Evolutionary conservation across 495 filamentous ascomycete species (phyloP).

Genomic region (Echria macrotheca): DNA sequence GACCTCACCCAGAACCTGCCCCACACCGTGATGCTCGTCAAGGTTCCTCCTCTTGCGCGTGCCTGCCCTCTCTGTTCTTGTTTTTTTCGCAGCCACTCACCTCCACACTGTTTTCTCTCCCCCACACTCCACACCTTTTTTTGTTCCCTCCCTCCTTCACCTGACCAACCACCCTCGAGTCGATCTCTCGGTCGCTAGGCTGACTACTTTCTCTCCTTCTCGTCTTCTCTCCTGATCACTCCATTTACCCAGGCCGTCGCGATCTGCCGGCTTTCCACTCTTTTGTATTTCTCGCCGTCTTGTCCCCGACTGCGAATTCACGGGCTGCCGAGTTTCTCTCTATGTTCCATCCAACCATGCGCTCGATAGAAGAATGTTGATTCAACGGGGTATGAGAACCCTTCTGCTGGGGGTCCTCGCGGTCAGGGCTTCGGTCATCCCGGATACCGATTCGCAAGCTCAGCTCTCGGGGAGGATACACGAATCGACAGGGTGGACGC

Average conservation of each 20-base stretch:
- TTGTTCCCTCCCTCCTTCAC: conserved; percentile 4
- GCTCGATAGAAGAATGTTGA: conserved; percentile 17
- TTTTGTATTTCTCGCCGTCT: conserved; percentile 7
- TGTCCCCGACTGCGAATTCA: neutral
- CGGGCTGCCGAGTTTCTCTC: neutral
- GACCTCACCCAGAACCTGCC: neutral
- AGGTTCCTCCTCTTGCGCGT: too few species aligned
- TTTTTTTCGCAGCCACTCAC: neutral
- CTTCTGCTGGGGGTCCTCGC: conserved; percentile 15
- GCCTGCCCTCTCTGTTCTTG: neutral
- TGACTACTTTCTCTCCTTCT: conserved; percentile 6
- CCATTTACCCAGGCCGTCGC: conserved; percentile 11
- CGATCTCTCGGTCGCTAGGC: conserved; percentile 9
- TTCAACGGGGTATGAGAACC: conserved; percentile 17
- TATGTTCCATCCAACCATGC: conserved; percentile 13
- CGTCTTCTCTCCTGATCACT: neutral
- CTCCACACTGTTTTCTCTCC: conserved; percentile 2
- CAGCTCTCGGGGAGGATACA: neutral
- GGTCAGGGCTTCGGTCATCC: neutral
- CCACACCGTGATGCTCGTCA: neutral
- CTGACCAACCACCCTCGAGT: conserved; percentile 8
- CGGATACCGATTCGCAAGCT: neutral
- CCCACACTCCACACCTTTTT: conserved; percentile 6
- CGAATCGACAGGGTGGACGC: too few species aligned
- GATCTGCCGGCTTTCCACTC: conserved; percentile 14